Base-by-base conservation (phyloP, 2,329 filamentous ascomycete species). In the Fusarium sp. region DNA sequence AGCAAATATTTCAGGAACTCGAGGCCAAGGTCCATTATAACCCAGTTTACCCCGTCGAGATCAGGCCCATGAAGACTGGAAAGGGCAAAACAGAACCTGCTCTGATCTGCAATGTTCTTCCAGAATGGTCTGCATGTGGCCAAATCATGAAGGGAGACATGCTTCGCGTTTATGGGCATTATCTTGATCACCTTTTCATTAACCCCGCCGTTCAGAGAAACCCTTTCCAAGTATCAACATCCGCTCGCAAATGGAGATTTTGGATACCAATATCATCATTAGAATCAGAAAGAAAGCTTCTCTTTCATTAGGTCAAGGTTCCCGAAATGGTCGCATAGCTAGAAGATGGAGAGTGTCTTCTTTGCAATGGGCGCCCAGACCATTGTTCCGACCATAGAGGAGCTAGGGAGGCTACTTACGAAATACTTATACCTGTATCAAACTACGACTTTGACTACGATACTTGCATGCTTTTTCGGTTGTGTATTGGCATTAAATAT, bases 261-360 rank as follows among this genome's bases (percentile, higher is more conserved):
- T 6, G 0, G 2, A 58, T 60, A 8, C 43, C 57, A 0, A 11
- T 58, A 2, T 43, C 57, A 17, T 6, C 38, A 0, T 3, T 58
- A 5, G 7, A 19, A 0, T 14, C n/a, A 3, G 4, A 36, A 7
- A 6, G 3, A 1, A 5, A 22, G 2, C 43, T 60, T 2, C 22
- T 60, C 1, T 33, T 43, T 22, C 3, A 3, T 1, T 3, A n/a
- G 0, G 2, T 60, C 1, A 5, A 33, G 7, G 17, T 19, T 0
- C 15, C 15, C 1, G 31, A 38, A 2, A 31, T 58, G 4, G 50
- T 60, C 2, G 7, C 43, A 1, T 17, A 17, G 14, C 2, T 11
- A 7, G 57, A 57, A 7, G 0, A 36, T 3, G 52, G 52, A 22
- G 0, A 21, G 2, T 60, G 57, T 4, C 1, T 3, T 6, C 3